Base-by-base conservation (phyloP, 169 alveolate genomes). In the Fabrea salina region DNA sequence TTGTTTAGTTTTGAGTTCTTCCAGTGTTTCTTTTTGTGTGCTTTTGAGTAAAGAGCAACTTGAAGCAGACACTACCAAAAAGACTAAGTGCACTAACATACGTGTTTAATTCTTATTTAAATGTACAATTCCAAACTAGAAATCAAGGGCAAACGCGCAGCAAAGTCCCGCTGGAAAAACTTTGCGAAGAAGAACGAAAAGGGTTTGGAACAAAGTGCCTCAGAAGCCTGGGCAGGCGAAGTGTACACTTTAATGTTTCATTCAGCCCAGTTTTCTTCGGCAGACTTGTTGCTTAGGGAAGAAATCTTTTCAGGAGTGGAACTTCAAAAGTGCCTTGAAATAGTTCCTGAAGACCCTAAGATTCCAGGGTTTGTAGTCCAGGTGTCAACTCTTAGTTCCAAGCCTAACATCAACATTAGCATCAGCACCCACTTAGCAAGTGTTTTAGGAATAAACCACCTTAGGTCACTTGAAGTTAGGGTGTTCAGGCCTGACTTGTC, bases 131-230 rank as follows among this genome's bases (percentile, higher is more conserved):
- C n/a, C n/a, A n/a, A n/a, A n/a, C n/a, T n/a, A n/a, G n/a, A n/a
- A n/a, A n/a, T n/a, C n/a, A n/a, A n/a, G n/a, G n/a, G n/a, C n/a
- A n/a, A n/a, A n/a, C n/a, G n/a, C n/a, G 43, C 35, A 1, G 47
- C 33, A 22, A 58, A 22, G 35, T 35, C 57, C 30, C 56, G 75
- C 19, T 64, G 75, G 75, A 64, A 64, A 33, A 64, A 64, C 75
- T 64, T 64, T 35, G 13, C 25, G 27, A 64, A 64, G 30, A 40
- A 37, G 35, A 19, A 51, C 41, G 75, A 64, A 37, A 64, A 64
- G n/a, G 30, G 25, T 25, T 25, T 56, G 16, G 75, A 64, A 35
- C 27, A 30, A 4, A 25, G 19, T 16, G 39, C 49, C 11, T 25
- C 27, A 13, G 75, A 64, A 19, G 27, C n/a, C 33, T 64, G 75